Conservation (phyloP, 768 basidiomycete genomes). For the Lenzites betulinus region DNA sequence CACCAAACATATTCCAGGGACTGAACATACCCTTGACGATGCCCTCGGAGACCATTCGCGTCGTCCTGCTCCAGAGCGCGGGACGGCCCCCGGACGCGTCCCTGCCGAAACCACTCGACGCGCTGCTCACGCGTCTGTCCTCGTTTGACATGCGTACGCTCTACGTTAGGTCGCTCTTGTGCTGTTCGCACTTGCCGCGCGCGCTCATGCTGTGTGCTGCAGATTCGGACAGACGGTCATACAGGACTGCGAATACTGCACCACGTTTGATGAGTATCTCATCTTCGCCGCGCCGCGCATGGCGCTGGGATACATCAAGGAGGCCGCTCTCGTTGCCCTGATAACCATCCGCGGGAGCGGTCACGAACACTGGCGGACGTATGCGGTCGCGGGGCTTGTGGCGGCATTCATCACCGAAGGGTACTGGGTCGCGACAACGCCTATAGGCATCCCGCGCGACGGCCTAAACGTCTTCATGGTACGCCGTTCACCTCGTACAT, state of each 20-base stretch:
- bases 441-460: slow-evolving; percentile 47
- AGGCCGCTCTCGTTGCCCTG: slow-evolving; percentile 53
- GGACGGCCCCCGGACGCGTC: slow-evolving; percentile 27
- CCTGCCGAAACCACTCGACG: slow-evolving; percentile 51
- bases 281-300: slow-evolving; percentile 57
- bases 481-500: neutral
- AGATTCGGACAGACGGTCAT: slow-evolving; percentile 73
- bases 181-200: neutral
- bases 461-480: slow-evolving; percentile 44
- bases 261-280: slow-evolving; percentile 58
- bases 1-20: slow-evolving; percentile 62
- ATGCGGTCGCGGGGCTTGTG: slow-evolving; percentile 50
- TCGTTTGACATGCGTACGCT: slow-evolving; percentile 57
- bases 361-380: slow-evolving; percentile 45
- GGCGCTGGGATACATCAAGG: slow-evolving; percentile 60
- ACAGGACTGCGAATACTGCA: slow-evolving; percentile 66
- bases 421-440: slow-evolving; percentile 52
- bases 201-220: neutral
- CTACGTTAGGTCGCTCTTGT: slow-evolving; percentile 55
- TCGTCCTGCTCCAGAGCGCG: slow-evolving; percentile 45
- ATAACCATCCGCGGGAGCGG: slow-evolving; percentile 45
- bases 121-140: slow-evolving; percentile 54
- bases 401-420: slow-evolving; percentile 53
- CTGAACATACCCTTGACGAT: slow-evolving; percentile 57
- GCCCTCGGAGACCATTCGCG: slow-evolving; percentile 53